These are phyloP conservation scores for Mortierella alpina DNA, from an alignment of 192 early-diverging fungal genomes.

Conservation along the genomic window DNA sequence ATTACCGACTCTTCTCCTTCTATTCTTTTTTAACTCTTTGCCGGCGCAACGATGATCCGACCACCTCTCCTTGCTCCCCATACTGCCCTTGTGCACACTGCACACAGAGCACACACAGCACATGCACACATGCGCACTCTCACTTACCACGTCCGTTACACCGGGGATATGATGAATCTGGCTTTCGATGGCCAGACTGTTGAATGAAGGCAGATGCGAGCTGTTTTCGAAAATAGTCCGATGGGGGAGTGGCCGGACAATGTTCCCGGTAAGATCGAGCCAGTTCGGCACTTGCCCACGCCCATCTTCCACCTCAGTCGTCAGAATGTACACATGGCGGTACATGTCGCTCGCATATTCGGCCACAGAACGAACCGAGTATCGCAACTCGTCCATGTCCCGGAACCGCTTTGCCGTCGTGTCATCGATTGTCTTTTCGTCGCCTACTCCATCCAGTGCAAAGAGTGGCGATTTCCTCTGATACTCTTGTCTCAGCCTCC, in stretches of 20 bases:
- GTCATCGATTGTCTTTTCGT: constrained; percentile 12
- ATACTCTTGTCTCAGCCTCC: not conserved
- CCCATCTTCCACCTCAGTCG: constrained; percentile 16
- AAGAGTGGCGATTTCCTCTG: constrained; percentile 24
- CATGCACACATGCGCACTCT: not conserved
- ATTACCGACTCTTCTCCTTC: not conserved
- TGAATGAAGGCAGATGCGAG: constrained; percentile 49
- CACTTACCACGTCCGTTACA: constrained; percentile 44
- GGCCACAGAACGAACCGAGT: constrained; percentile 50
- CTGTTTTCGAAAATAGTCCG: constrained; percentile 29
- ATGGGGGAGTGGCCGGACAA: constrained; percentile 27
- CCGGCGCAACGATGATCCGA: constrained; percentile 26
- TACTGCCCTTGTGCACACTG: not conserved
- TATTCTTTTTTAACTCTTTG: not conserved
- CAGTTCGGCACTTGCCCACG: constrained; percentile 42
- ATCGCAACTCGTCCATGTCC: constrained; percentile 57
- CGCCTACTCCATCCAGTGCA: not conserved
- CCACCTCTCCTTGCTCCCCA: not conserved
- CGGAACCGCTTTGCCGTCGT: constrained; percentile 37
- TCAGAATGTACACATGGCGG: constrained; percentile 39
- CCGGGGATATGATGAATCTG: constrained; percentile 46
- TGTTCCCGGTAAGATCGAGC: constrained; percentile 14
- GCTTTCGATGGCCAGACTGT: constrained; percentile 54
- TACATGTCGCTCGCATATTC: constrained; percentile 26
- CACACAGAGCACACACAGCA: constrained; percentile 6